phyloP scores from a whole-genome alignment of 768 basidiomycete genomes.

The Trametes cubensis region DNA sequence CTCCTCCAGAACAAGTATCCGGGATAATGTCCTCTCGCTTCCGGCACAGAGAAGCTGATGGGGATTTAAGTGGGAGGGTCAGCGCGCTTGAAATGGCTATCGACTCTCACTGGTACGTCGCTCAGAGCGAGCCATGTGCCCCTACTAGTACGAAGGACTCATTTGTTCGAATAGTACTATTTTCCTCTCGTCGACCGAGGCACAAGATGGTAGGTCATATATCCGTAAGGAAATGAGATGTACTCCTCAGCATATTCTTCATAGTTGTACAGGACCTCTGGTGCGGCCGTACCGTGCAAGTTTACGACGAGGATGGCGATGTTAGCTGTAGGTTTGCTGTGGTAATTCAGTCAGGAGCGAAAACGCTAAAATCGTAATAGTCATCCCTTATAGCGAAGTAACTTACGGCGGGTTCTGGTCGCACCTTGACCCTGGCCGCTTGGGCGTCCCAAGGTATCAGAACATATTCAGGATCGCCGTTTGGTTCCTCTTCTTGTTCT shows the following conservation, averaged over 20 bases:
- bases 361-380: slow-evolving; percentile 39
- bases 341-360: not conserved
- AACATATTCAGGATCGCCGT: slow-evolving; percentile 77
- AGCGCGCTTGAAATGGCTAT: slow-evolving; percentile 91
- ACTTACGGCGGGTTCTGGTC: slow-evolving; percentile 61
- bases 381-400: slow-evolving; percentile 65
- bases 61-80: slow-evolving; percentile 69
- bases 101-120: slow-evolving; percentile 78
- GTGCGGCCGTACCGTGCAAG: slow-evolving; percentile 81
- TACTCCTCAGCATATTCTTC: not conserved
- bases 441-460: slow-evolving; percentile 90
- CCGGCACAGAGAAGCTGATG: slow-evolving; percentile 70
- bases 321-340: slow-evolving; percentile 64
- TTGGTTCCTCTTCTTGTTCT: slow-evolving; percentile 77
- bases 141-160: slow-evolving; percentile 1
- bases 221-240: no score
- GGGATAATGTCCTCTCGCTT: slow-evolving; percentile 80
- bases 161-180: slow-evolving; percentile 53
- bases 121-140: not conserved
- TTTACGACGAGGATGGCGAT: slow-evolving; percentile 70
- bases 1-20: slow-evolving; percentile 63
- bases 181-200: slow-evolving; percentile 84
- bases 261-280: slow-evolving; percentile 82
- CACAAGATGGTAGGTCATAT: slow-evolving; percentile 66
- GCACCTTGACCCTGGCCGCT: slow-evolving; percentile 73